A percentile compares a stretch with the other conserved stretches of the same genome.
Evolutionary conservation across 306 rosid species (phyloP).

Genomic region (Gynostemma pentaphyllum): DNA sequence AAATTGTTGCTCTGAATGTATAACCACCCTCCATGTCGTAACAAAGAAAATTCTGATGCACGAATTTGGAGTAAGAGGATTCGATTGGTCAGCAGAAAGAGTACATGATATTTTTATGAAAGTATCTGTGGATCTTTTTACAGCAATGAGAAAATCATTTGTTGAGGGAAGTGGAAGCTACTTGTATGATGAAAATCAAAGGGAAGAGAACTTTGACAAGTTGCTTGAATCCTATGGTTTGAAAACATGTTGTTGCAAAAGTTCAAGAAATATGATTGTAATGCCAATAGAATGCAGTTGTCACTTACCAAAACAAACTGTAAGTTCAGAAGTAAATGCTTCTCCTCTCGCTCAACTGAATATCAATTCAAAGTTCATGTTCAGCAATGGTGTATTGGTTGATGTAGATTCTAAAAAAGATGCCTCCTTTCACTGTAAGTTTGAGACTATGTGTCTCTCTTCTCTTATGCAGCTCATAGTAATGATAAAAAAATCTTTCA

Average conservation of each 20-base stretch:
- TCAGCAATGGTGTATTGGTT: constrained; percentile 73
- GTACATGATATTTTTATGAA: constrained; percentile 54
- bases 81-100: constrained; percentile 51
- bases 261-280: constrained; percentile 11
- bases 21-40: constrained; percentile 30
- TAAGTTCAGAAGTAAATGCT: constrained; percentile 14
- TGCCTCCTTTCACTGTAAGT: constrained; percentile 58
- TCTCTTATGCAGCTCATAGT: constrained; percentile 48
- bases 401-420: constrained; percentile 34
- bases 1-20: constrained; percentile 64
- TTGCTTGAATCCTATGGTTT: constrained; percentile 13
- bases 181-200: constrained; percentile 13
- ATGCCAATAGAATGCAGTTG: constrained; percentile 45
- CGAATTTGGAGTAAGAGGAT: constrained; percentile 23
- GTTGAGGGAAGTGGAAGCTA: constrained; percentile 19
- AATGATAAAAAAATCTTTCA: constrained; percentile 36
- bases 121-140: constrained; percentile 48
- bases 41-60: constrained; percentile 30
- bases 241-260: constrained; percentile 22
- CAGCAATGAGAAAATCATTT: constrained; percentile 37
- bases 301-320: constrained; percentile 25
- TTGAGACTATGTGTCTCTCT: constrained; percentile 69
- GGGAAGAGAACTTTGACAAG: constrained; percentile 12
- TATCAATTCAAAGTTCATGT: constrained; percentile 39
- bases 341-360: constrained; percentile 6